Base-by-base conservation (phyloP, 495 filamentous ascomycete genomes). In the Aspergillus haitiensis region DNA sequence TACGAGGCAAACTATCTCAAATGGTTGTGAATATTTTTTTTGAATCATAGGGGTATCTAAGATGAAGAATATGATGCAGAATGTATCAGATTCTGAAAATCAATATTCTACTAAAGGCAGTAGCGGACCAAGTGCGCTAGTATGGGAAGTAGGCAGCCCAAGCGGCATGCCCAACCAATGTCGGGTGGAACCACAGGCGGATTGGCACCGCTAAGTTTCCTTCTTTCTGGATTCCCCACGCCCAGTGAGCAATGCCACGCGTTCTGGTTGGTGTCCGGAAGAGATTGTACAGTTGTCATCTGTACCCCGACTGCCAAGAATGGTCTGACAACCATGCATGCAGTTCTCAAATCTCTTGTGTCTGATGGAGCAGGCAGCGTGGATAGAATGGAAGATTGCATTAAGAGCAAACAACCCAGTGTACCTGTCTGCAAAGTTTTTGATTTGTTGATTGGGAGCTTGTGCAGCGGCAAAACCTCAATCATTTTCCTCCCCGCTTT, bases 401-500 rank as follows among this genome's bases (percentile, higher is more conserved):
- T 51, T 33, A 34, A 33, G 5, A 33, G 55, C 46, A 51, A 58
- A 45, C 37, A 55, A 42, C 34, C 12, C 44, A 16, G 16, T 6
- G n/a, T 21, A 27, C 3, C n/a, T 56, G 54, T 37, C 55, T 58
- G 55, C 36, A 5, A 35, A 12, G 16, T 27, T 53, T 39, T 32
- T 47, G 48, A 37, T 40, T 52, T 61, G 44, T 21, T 35, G 9
- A 34, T 36, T 39, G 39, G 16, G 13, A 36, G 15, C 6, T 42
- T 47, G 12, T 32, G 18, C 32, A 11, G 37, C 33, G 10, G 27
- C 35, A 51, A 0, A 33, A 12, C 60, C 27, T 76, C 72, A 76
- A 21, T 77, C 74, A 44, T 69, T 59, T 51, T 78, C 75, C 56
- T 75, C 72, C 40, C 70, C 75, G 62, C 75, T 78, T 60, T 78